Conservation (phyloP, 148 eudicot species). For the Vaccinium macrocarpon region DNA sequence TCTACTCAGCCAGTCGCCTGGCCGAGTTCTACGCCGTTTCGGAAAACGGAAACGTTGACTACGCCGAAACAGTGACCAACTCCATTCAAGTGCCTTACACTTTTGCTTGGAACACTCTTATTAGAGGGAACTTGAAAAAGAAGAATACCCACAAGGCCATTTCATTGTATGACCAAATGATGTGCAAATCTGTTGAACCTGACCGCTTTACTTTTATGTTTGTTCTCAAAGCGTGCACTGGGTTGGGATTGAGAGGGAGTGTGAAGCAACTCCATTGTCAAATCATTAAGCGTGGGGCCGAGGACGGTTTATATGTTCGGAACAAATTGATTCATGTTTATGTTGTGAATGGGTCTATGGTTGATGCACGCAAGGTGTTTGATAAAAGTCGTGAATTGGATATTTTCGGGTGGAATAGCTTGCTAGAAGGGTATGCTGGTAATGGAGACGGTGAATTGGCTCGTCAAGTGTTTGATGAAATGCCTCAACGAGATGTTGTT, state of each 20-base stretch:
- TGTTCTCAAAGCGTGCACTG: slow-evolving; percentile 21
- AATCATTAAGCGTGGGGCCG: slow-evolving; percentile 13
- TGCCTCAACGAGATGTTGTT: slow-evolving; percentile 18
- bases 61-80: slow-evolving; percentile 17
- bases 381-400: slow-evolving; percentile 17
- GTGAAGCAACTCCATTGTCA: slow-evolving; percentile 20
- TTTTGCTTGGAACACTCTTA: slow-evolving; percentile 21
- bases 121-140: slow-evolving; percentile 18
- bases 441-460: background rate
- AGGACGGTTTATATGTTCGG: slow-evolving; percentile 1
- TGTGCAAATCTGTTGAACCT: slow-evolving; percentile 7
- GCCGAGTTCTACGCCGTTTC: slow-evolving; percentile 22
- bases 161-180: slow-evolving; percentile 14
- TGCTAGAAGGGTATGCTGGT: slow-evolving; percentile 23
- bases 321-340: slow-evolving; percentile 21
- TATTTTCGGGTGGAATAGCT: slow-evolving; percentile 20
- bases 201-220: slow-evolving; percentile 20
- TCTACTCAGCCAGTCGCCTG: slow-evolving; percentile 12
- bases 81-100: slow-evolving; percentile 18
- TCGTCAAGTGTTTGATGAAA: slow-evolving; percentile 4
- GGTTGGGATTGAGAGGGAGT: background rate
- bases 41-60: background rate
- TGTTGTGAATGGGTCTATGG: slow-evolving; percentile 12
- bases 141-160: slow-evolving; percentile 13
- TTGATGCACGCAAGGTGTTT: slow-evolving; percentile 22